phyloP scores from a whole-genome alignment of 1,139 yeast species.

The Arxiozyma slooffiae region DNA sequence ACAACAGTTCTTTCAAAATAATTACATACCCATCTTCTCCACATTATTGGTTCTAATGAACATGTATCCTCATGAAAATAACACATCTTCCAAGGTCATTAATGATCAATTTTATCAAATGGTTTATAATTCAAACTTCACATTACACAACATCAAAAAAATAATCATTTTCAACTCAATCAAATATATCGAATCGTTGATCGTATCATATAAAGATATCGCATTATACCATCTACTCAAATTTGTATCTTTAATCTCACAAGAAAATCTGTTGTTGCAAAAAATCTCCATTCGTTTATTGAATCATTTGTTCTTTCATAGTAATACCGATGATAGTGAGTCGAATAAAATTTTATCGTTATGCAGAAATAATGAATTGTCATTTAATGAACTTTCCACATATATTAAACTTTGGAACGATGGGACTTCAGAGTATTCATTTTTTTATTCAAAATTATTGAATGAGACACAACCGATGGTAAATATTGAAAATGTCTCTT shows the following conservation, averaged over 20 bases:
- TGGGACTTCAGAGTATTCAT: constrained; percentile 20
- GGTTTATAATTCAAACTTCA: constrained; percentile 28
- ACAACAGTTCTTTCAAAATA: constrained; percentile 28
- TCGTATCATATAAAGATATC: constrained; percentile 33
- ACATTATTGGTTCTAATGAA: constrained; percentile 19
- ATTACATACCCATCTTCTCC: constrained; percentile 28
- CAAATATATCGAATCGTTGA: constrained; percentile 19
- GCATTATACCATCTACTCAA: constrained; percentile 34
- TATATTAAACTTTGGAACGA: constrained; percentile 31
- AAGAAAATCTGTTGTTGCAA: constrained; percentile 28
- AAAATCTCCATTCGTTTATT: constrained; percentile 28
- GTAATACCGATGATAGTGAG: constrained; percentile 9
- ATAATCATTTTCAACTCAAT: constrained; percentile 17
- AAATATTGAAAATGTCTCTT: constrained; percentile 5
- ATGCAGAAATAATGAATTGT: constrained; percentile 22
- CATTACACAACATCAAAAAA: constrained; percentile 25
- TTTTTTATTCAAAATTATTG: constrained; percentile 17
- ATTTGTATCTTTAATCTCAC: constrained; percentile 27
- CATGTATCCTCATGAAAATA: constrained; percentile 22
- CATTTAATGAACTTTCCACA: constrained; percentile 22
- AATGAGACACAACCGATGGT: constrained; percentile 16
- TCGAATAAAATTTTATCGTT: constrained; percentile 13
- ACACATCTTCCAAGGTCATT: not conserved
- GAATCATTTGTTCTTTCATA: constrained; percentile 30
- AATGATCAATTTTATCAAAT: constrained; percentile 14